phyloP scores from a whole-genome alignment of 306 rosid genomes.

The Medicago ruthenica region DNA sequence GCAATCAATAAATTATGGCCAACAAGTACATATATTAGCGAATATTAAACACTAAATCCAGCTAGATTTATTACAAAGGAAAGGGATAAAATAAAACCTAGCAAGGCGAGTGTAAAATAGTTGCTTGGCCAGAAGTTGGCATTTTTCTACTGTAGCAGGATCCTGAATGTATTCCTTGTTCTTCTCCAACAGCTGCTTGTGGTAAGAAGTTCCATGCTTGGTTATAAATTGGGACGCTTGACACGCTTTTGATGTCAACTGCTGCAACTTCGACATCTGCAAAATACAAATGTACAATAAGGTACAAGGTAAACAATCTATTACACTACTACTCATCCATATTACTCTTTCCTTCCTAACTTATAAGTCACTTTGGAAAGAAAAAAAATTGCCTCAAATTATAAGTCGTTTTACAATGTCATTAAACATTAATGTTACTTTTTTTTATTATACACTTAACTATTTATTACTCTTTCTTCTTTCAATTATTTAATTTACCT shows the following conservation, averaged over 20 bases:
- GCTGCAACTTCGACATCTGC: conserved; percentile 60
- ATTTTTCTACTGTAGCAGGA: conserved; percentile 88
- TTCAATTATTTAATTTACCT: too few relatives aligned
- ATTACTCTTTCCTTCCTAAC: not conserved
- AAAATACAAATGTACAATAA: conserved; percentile 2
- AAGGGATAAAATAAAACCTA: conserved; percentile 58
- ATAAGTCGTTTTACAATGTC: too few relatives aligned
- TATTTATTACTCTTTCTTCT: too few relatives aligned
- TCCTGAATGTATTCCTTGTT: conserved; percentile 92
- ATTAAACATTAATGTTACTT: too few relatives aligned
- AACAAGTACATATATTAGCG: conserved; percentile 24
- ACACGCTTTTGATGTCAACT: conserved; percentile 78
- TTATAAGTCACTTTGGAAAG: too few relatives aligned
- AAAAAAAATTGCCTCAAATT: too few relatives aligned
- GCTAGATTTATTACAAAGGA: conserved; percentile 15
- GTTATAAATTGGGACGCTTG: conserved; percentile 74
- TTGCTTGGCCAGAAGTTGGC: conserved; percentile 77
- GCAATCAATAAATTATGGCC: not conserved
- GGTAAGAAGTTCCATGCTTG: conserved; percentile 70
- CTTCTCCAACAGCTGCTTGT: conserved; percentile 82
- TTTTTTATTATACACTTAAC: too few relatives aligned
- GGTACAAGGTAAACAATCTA: not conserved
- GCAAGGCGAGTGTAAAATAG: conserved; percentile 92
- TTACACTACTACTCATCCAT: conserved; percentile 2
- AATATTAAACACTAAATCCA: not conserved